Evolutionary conservation across 1,284 basidiomycete genomes (phyloP), one percentile per base, ranked within the genome.

Genomic region (Fomes fomentarius): DNA sequence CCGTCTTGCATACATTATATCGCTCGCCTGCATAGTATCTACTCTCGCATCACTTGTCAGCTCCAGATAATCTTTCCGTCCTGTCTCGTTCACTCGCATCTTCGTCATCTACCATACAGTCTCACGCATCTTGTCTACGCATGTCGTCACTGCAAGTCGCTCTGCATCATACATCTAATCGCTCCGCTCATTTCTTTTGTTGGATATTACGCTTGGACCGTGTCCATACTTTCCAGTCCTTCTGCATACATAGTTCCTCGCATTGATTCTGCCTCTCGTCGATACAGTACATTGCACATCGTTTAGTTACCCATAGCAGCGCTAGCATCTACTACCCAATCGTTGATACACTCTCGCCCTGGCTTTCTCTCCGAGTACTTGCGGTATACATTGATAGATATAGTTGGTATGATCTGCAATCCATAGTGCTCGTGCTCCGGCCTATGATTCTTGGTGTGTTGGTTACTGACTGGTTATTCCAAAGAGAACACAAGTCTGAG

Each of bases 251-350:
- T 45, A 19, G 17, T 34, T 33, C 30, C 38, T 5, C 47, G 45
- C 50, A 41, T 50, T 49, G 49, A 57, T 48, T 52, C 35, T 31
- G 22, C n/a, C n/a, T 37, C 19, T 33, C 44, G 50, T 57, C 50
- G 57, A 61, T 64, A 64, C 58, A 53, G 56, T 64, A 64, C 59
- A 41, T 52, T 50, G 54, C 55, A 54, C 52, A 57, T 52, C 56
- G 34, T 63, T 60, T 63, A 61, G 57, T 61, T 50, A 54, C 60
- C 54, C 57, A 43, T 48, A 40, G 56, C 59, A 57, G 51, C 47
- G 48, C 56, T 50, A 56, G 54, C 55, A 58, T 50, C 50, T 57
- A 55, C 48, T 49, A 25, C 44, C 55, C 57, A 42, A 40, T 58
- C 53, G 37, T 62, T 44, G 26, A 30, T 17, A 33, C 35, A 21